Evolutionary conservation across 2,329 filamentous ascomycete species (phyloP).

Genomic region (Hymenoscyphus fraxineus): DNA sequence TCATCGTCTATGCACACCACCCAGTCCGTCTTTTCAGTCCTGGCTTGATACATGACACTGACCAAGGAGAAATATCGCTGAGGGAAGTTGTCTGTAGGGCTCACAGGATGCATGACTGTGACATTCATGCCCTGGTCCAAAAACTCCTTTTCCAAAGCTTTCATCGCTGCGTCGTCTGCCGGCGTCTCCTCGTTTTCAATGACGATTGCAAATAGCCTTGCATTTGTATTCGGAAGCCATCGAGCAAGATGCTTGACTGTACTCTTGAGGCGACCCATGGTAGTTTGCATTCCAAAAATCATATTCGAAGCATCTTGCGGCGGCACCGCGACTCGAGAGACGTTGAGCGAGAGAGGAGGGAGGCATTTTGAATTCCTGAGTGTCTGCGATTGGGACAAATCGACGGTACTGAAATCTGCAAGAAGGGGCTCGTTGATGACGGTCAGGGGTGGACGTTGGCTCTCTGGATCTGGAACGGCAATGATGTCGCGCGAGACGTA

Average conservation of each 20-base stretch:
- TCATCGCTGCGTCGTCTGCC: constrained; percentile 28
- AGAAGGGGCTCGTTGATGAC: constrained; percentile 30
- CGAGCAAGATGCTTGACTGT: constrained; percentile 32
- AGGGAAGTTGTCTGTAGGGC: constrained; percentile 24
- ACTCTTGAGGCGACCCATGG: constrained; percentile 29
- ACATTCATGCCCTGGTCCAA: constrained; percentile 28
- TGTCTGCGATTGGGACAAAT: constrained; percentile 22
- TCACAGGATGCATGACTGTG: constrained; percentile 29
- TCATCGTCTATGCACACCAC: constrained; percentile 33
- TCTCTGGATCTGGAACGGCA: constrained; percentile 16
- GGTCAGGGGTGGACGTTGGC: constrained; percentile 26
- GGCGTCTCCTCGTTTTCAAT: constrained; percentile 29
- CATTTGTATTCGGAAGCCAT: constrained; percentile 33
- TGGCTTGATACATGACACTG: constrained; percentile 39
- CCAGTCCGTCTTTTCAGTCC: constrained; percentile 37
- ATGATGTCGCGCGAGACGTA: constrained; percentile 32
- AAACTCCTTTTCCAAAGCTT: constrained; percentile 27
- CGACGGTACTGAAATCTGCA: constrained; percentile 21
- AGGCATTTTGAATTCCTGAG: constrained; percentile 24
- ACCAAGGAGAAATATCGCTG: constrained; percentile 45
- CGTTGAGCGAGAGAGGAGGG: constrained; percentile 28
- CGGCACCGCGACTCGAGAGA: constrained; percentile 17
- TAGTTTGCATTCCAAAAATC: constrained; percentile 40
- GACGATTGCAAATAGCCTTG: constrained; percentile 31
- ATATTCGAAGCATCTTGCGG: constrained; percentile 51